phyloP scores from a whole-genome alignment of 805 yeast species.

The Cyberlindnera sargentensis region DNA sequence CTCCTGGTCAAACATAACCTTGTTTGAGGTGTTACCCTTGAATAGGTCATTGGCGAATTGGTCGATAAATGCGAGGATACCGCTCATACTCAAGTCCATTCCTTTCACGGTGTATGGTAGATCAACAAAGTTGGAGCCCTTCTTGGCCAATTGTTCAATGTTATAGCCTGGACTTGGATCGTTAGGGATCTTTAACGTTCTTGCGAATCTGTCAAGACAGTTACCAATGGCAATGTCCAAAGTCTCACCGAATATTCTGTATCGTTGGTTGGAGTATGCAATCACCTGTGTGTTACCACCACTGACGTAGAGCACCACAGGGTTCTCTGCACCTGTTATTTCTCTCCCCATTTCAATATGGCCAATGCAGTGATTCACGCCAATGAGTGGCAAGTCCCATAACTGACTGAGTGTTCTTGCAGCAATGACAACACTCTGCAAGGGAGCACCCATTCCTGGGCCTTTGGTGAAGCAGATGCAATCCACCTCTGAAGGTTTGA shows the following conservation, averaged over 20 bases:
- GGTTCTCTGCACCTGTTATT: conserved; percentile 95
- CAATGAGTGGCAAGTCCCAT: conserved; percentile 81
- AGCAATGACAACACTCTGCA: conserved; percentile 86
- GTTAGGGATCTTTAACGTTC: conserved; percentile 82
- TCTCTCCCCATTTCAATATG: conserved; percentile 99
- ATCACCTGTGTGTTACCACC: conserved; percentile 99
- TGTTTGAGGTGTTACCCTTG: conserved; percentile 32
- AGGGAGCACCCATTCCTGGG: conserved; percentile 99
- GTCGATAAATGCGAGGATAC: conserved; percentile 83
- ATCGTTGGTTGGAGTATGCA: conserved; percentile 89
- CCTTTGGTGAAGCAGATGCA: conserved; percentile 94
- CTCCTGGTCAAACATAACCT: conserved; percentile 29
- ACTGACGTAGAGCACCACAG: conserved; percentile 93
- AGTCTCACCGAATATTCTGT: conserved; percentile 98
- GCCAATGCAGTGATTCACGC: conserved; percentile 96
- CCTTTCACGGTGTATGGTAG: conserved; percentile 97
- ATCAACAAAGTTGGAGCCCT: conserved; percentile 50
- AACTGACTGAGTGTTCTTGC: conserved; percentile 79
- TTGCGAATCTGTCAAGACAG: conserved; percentile 92
- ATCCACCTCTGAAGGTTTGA: conserved; percentile 48
- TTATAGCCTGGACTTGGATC: conserved; percentile 97
- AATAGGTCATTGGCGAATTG: conserved; percentile 68
- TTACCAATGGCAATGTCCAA: conserved; percentile 96
- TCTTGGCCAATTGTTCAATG: conserved; percentile 88
- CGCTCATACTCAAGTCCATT: conserved; percentile 97